A percentile compares a stretch with the other conserved stretches of the same genome.
These are phyloP conservation scores for Camellia granthamiana DNA, from an alignment of 148 eudicot genomes.

Conservation along the genomic window DNA sequence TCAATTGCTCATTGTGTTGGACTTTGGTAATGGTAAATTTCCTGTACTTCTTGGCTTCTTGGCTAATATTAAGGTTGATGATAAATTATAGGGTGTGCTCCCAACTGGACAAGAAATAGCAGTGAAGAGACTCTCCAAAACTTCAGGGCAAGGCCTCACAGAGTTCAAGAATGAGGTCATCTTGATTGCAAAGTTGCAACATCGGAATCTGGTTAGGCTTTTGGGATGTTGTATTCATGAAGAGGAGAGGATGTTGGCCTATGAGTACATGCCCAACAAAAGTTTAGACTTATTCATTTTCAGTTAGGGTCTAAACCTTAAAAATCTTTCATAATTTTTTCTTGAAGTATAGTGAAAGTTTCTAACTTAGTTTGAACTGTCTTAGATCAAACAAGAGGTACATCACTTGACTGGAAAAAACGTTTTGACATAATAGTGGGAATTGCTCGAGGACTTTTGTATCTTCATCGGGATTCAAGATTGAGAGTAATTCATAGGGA, in stretches of 20 bases:
- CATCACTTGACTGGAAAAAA: no score
- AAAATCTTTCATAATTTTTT: neutral
- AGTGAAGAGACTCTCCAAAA: conserved; percentile 11
- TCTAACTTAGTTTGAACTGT: neutral
- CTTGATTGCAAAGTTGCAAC: conserved; percentile 7
- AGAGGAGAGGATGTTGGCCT: no score
- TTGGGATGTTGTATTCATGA: neutral
- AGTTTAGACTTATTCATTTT: no score
- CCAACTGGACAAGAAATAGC: no score
- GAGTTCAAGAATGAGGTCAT: conserved; percentile 15
- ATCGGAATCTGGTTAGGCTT: conserved; percentile 8
- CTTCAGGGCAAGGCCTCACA: conserved; percentile 12
- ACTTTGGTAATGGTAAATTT: neutral
- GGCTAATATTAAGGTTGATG: neutral
- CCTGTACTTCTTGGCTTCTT: neutral
- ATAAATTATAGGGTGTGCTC: no score
- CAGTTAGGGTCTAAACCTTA: neutral
- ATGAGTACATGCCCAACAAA: no score
- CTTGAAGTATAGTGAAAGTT: neutral
- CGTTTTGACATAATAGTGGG: conserved; percentile 17
- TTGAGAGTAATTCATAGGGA: conserved; percentile 7
- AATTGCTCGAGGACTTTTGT: neutral
- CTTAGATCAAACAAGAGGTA: conserved; percentile 11
- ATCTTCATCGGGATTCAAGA: conserved; percentile 24
- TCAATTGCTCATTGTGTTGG: neutral